These are phyloP conservation scores for Teratosphaeria gauchensis DNA, from an alignment of 2,329 filamentous ascomycete species.

Conservation along the genomic window DNA sequence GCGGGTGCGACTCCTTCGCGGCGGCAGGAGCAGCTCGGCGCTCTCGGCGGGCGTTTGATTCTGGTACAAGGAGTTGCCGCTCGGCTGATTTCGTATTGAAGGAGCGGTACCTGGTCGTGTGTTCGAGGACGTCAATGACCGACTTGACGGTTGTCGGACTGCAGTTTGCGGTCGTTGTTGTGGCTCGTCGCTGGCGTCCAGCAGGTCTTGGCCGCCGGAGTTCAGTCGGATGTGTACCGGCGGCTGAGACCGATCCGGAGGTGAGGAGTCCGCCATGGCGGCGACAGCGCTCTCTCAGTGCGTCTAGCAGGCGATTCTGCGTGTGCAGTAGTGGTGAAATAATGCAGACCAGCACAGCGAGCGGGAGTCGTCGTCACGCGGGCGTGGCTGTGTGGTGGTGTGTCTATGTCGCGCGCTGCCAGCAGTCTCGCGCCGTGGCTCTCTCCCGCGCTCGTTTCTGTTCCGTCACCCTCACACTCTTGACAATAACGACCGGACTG, in stretches of 20 bases:
- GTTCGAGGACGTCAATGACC: slow-evolving; percentile 32
- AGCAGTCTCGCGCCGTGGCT: background rate
- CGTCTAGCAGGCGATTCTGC: background rate
- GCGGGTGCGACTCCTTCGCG: slow-evolving; percentile 37
- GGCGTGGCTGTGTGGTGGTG: background rate
- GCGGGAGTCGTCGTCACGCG: background rate
- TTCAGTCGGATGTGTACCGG: slow-evolving; percentile 55
- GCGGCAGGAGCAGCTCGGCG: slow-evolving; percentile 43
- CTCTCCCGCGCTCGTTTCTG: background rate
- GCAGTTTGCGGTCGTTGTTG: slow-evolving; percentile 27
- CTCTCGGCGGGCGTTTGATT: slow-evolving; percentile 29
- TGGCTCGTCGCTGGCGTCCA: slow-evolving; percentile 26
- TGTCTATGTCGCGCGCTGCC: background rate
- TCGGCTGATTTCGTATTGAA: slow-evolving; percentile 17
- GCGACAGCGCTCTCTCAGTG: background rate
- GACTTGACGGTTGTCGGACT: slow-evolving; percentile 31
- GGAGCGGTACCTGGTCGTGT: slow-evolving; percentile 28
- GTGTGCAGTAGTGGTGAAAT: background rate
- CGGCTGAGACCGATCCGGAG: slow-evolving; percentile 24
- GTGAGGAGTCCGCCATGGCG: slow-evolving; percentile 9
- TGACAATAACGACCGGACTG: background rate
- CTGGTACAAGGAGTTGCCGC: slow-evolving; percentile 15
- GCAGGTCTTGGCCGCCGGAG: slow-evolving; percentile 47
- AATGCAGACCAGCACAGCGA: background rate
- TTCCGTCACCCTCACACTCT: background rate